These are phyloP conservation scores for Sporodiniella umbellata DNA, from an alignment of 371 early-diverging fungal genomes.

Conservation along the genomic window DNA sequence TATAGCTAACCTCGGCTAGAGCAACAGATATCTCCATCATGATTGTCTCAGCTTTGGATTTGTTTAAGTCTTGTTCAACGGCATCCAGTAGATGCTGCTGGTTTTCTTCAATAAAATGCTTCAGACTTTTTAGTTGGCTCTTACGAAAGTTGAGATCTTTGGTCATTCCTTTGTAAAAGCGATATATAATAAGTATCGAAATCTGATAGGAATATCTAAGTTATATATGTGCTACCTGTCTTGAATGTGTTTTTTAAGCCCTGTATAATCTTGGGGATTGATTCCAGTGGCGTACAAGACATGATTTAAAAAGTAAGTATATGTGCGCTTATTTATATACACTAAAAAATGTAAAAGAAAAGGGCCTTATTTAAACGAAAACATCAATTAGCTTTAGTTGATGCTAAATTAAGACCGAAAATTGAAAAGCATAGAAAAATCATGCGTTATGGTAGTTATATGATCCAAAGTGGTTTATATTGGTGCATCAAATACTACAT, in stretches of 20 bases:
- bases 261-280: constrained; percentile 37
- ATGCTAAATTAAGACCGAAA: no score
- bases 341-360: neutral
- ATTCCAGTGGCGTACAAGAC: constrained; percentile 20
- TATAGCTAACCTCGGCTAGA: constrained; percentile 66
- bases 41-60: constrained; percentile 48
- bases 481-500: no score
- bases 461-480: no score
- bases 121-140: constrained; percentile 62
- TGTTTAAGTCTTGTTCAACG: constrained; percentile 63
- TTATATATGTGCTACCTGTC: no score
- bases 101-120: constrained; percentile 60
- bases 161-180: constrained; percentile 41
- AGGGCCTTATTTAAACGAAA: neutral
- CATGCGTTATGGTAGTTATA: no score
- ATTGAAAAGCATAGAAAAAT: no score
- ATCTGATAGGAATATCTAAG: neutral
- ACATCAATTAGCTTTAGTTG: neutral
- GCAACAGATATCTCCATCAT: constrained; percentile 60
- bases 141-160: constrained; percentile 52
- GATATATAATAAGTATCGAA: neutral
- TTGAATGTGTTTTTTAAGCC: constrained; percentile 45
- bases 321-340: no score
- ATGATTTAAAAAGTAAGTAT: neutral
- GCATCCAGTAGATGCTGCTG: constrained; percentile 55